Evolutionary conservation across 352 stramenopile species (phyloP).

Genomic region (Phytophthora tubulina): DNA sequence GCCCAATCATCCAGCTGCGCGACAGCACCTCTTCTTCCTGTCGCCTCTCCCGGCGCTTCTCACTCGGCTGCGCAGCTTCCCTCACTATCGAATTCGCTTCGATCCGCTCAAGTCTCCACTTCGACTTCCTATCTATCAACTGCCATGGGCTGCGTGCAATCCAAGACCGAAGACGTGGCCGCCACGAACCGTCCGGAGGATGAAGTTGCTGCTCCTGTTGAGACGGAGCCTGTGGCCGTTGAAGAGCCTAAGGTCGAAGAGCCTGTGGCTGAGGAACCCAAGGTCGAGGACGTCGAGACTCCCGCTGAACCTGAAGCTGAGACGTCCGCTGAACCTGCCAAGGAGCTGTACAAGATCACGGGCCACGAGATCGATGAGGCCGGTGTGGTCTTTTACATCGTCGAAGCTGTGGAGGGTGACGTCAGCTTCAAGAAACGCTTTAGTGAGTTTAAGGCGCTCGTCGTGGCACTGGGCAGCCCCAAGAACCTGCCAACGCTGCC

Average conservation of each 20-base stretch:
- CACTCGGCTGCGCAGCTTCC: background rate
- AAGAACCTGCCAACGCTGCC: slow-evolving; percentile 65
- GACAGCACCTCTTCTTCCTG: slow-evolving; percentile 1
- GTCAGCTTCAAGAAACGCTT: slow-evolving; percentile 72
- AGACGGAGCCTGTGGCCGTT: slow-evolving; percentile 20
- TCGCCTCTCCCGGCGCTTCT: slow-evolving; percentile 17
- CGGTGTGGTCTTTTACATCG: slow-evolving; percentile 76
- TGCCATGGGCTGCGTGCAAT: slow-evolving; percentile 82
- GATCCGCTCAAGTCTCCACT: slow-evolving; percentile 34
- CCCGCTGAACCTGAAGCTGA: slow-evolving; percentile 32
- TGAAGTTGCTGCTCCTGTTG: slow-evolving; percentile 16
- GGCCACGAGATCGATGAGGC: slow-evolving; percentile 70
- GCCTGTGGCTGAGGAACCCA: slow-evolving; percentile 8
- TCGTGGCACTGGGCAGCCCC: slow-evolving; percentile 48
- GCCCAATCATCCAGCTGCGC: slow-evolving; percentile 28
- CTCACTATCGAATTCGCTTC: slow-evolving; percentile 51
- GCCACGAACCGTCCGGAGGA: slow-evolving; percentile 24
- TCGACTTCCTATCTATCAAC: slow-evolving; percentile 30
- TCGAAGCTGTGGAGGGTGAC: slow-evolving; percentile 54
- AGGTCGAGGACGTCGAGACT: slow-evolving; percentile 12
- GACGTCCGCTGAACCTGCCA: slow-evolving; percentile 12
- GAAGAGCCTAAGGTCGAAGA: slow-evolving; percentile 13
- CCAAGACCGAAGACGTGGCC: slow-evolving; percentile 60
- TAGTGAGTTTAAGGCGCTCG: slow-evolving; percentile 85
- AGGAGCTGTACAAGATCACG: slow-evolving; percentile 54